Percentiles rank a stretch among this genome's conserved stretches.
phyloP scores from a whole-genome alignment of 176 grass and related monocot species.

The Cenchrus fungigraminus region DNA sequence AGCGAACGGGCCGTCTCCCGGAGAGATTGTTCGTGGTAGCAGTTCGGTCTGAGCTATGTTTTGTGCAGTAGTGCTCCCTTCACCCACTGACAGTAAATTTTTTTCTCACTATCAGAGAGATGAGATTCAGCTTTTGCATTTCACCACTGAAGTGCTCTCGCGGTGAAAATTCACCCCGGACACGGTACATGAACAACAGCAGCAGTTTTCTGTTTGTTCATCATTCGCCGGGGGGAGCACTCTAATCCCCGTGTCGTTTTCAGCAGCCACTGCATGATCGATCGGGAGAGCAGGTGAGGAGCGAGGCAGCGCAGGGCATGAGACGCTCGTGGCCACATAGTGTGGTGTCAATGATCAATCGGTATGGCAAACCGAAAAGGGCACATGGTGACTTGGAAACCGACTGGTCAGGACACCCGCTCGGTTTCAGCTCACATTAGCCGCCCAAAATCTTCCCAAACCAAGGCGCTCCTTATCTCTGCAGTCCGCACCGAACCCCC shows the following conservation, averaged over 20 bases:
- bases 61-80: neutral
- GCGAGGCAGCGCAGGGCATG: neutral
- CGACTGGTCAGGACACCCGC: neutral
- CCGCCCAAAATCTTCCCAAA: neutral
- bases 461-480: neutral
- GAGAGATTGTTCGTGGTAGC: neutral
- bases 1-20: neutral
- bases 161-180: too few species aligned
- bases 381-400: neutral
- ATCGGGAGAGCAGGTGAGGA: neutral
- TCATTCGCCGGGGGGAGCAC: too few species aligned
- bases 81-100: neutral
- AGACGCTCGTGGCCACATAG: neutral
- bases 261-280: neutral
- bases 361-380: neutral
- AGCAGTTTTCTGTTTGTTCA: too few species aligned
- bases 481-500: neutral
- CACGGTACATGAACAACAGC: too few species aligned
- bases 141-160: too few species aligned
- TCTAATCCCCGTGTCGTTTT: neutral
- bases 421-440: too few species aligned
- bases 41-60: neutral
- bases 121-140: too few species aligned
- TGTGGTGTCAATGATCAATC: neutral
- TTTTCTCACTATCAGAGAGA: too few species aligned